Evolutionary conservation across 805 yeast species (phyloP).

Genomic region (Starmerella ratchasimensis): DNA sequence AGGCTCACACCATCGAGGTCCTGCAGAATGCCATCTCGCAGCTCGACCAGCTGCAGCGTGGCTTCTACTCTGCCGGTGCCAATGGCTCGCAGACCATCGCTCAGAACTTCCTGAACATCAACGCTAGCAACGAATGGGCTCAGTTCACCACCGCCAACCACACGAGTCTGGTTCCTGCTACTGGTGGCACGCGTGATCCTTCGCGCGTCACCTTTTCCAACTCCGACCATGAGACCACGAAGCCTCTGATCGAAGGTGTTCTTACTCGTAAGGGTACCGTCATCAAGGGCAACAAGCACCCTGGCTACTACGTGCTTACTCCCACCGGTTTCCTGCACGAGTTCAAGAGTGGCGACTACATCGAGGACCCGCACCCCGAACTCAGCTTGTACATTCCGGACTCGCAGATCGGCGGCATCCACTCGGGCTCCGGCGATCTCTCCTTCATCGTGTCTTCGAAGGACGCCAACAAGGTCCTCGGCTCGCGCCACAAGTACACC

Average conservation of each 20-base stretch:
- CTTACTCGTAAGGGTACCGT: constrained; percentile 34
- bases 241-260: constrained; percentile 37
- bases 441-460: constrained; percentile 34
- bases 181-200: constrained; percentile 29
- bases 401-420: constrained; percentile 29
- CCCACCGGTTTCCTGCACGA: constrained; percentile 34
- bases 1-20: constrained; percentile 32
- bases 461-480: constrained; percentile 26
- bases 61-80: constrained; percentile 23
- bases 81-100: constrained; percentile 24
- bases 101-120: constrained; percentile 26
- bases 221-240: constrained; percentile 30
- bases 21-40: constrained; percentile 30
- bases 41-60: constrained; percentile 24
- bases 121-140: constrained; percentile 35
- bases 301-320: constrained; percentile 37
- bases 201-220: constrained; percentile 30
- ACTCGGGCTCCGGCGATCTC: constrained; percentile 25
- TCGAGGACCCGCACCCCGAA: constrained; percentile 34
- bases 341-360: constrained; percentile 30
- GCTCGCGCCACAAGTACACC: constrained; percentile 27
- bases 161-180: constrained; percentile 25
- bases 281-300: constrained; percentile 30
- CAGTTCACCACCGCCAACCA: constrained; percentile 28
- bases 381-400: constrained; percentile 37